Evolutionary conservation across 139 green algal species (phyloP).

Genomic region (Chlamydomonas asymmetrica): DNA sequence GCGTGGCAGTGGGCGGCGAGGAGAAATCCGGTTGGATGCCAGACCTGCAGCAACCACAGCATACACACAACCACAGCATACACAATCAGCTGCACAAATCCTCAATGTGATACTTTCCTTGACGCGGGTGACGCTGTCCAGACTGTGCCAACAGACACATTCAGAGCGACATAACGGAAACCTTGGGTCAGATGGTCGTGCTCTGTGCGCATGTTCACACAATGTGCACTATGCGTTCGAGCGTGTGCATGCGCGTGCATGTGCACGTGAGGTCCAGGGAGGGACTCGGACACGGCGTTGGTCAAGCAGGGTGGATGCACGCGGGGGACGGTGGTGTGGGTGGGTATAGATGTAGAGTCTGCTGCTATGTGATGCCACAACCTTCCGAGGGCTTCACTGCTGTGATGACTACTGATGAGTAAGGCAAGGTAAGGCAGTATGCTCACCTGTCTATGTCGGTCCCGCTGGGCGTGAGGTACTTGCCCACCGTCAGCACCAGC

Average conservation of each 20-base stretch:
- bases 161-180: neutral
- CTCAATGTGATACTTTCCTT: neutral
- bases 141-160: neutral
- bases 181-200: no score
- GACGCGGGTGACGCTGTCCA: no score
- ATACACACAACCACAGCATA: neutral
- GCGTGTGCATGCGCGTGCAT: no score
- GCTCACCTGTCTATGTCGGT: constrained; percentile 53
- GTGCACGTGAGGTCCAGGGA: neutral
- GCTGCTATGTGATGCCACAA: no score
- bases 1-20: constrained; percentile 3
- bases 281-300: neutral
- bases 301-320: neutral
- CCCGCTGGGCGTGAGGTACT: constrained; percentile 88
- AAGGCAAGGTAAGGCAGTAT: neutral
- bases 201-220: no score
- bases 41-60: neutral
- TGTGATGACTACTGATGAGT: neutral
- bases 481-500: constrained; percentile 91
- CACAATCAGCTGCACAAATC: neutral
- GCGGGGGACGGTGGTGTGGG: no score
- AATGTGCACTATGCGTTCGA: no score
- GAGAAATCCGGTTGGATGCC: constrained; percentile 45
- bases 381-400: neutral
- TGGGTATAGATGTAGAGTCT: no score